Evolutionary conservation across 2,329 filamentous ascomycete species (phyloP), one percentile per base, ranked within the genome.

Genomic region (Fusarium sp.): DNA sequence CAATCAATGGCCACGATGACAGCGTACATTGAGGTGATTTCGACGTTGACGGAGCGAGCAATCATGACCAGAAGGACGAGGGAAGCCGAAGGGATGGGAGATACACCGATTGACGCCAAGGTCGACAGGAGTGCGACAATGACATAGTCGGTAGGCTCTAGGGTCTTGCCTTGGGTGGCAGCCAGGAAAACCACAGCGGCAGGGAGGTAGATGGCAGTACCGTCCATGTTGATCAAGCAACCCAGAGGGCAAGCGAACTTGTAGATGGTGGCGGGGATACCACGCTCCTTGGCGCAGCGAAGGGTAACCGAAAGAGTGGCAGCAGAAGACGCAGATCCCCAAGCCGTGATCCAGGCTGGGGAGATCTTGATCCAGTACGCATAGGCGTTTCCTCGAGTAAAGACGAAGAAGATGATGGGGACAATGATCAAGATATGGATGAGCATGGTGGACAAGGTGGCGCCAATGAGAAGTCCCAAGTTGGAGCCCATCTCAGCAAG

Each of bases 181-280:
- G 85, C 84, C 28, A 87, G 74, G 77, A 87, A 87, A 21, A 85
- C 82, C 18, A 86, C 83, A 50, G 83, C 83, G 12, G 84, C 80
- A 5, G 85, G 85, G 68, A 86, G 86, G 74, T 87, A 86, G 57
- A 87, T 86, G 37, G 84, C 84, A 4, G 85, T 86, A n/a, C 80
- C 84, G 58, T 85, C 84, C 84, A 85, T 85, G 74, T 85, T 85
- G 44, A 86, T 80, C 46, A 85, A 64, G 37, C 81, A 83, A 6
- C 84, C 85, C 0, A 87, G 77, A 0, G 85, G 85, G 14, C 83
- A 78, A 3, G 77, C 58, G 55, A 87, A 86, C 45, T 85, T 82
- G 64, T 77, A 76, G 3, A 86, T 70, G 9, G 79, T 82, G 23
- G 80, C 71, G 0, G 85, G 82, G 2, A 85, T 74, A 1, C 80